These are phyloP conservation scores for Euptelea pleiosperma DNA, from an alignment of 164 flowering plant genomes.

Conservation along the genomic window DNA sequence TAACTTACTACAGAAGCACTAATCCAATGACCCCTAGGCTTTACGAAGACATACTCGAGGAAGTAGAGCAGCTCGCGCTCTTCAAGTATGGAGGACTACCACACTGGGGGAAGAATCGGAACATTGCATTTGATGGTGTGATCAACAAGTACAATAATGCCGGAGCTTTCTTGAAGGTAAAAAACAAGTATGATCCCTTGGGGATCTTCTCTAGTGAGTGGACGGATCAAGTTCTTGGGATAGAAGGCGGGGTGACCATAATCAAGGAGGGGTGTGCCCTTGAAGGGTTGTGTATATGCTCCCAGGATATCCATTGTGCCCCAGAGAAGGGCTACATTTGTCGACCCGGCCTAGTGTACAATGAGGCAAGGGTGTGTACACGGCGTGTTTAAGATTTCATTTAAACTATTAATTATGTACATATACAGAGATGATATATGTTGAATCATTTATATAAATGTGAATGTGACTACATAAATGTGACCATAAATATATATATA, in stretches of 20 bases:
- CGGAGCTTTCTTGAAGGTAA: slow-evolving; percentile 48
- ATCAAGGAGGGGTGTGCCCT: slow-evolving; percentile 65
- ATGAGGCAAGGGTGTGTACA: slow-evolving; percentile 66
- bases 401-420: too few relatives aligned
- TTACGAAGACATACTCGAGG: slow-evolving; percentile 57
- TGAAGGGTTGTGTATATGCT: slow-evolving; percentile 78
- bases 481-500: too few relatives aligned
- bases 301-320: slow-evolving; percentile 62
- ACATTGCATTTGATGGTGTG: slow-evolving; percentile 56
- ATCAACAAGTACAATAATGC: slow-evolving; percentile 42
- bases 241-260: slow-evolving; percentile 35
- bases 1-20: slow-evolving; percentile 59
- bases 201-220: slow-evolving; percentile 72
- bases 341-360: slow-evolving; percentile 52
- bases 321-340: slow-evolving; percentile 62
- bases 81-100: slow-evolving; percentile 66
- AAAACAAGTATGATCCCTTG: slow-evolving; percentile 47
- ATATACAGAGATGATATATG: too few relatives aligned
- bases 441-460: too few relatives aligned
- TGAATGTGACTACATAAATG: too few relatives aligned
- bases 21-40: slow-evolving; percentile 56
- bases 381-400: too few relatives aligned
- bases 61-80: slow-evolving; percentile 66
- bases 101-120: slow-evolving; percentile 84
- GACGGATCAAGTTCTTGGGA: slow-evolving; percentile 75